Evolutionary conservation across 306 rosid genomes (phyloP).

Genomic region (Urtica urens): DNA sequence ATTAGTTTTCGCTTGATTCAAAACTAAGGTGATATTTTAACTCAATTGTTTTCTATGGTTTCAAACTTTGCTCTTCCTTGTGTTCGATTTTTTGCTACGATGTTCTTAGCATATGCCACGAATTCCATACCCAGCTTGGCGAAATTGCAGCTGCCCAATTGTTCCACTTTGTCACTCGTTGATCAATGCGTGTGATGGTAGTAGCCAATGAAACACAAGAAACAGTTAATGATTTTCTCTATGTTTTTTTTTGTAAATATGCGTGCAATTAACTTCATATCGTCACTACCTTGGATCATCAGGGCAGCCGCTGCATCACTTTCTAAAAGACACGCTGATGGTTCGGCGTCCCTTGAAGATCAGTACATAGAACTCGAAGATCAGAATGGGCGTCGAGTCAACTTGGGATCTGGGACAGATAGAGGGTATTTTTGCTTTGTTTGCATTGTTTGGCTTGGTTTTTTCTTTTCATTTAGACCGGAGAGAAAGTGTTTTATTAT

Average conservation of each 20-base stretch:
- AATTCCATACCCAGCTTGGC: too few relatives aligned
- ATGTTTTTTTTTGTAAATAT: background rate
- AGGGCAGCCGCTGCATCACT: slow-evolving; percentile 70
- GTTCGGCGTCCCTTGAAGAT: slow-evolving; percentile 67
- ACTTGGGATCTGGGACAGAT: slow-evolving; percentile 67
- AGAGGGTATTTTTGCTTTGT: slow-evolving; percentile 37
- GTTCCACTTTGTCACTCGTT: background rate
- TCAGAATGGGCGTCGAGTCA: slow-evolving; percentile 78
- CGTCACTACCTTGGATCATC: slow-evolving; percentile 13
- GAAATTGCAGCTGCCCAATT: background rate
- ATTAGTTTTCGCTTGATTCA: too few relatives aligned
- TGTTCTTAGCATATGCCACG: too few relatives aligned
- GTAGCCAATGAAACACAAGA: too few relatives aligned
- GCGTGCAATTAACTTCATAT: slow-evolving; percentile 5
- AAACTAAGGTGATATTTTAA: too few relatives aligned
- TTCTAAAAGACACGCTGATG: slow-evolving; percentile 62
- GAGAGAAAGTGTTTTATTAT: slow-evolving; percentile 16
- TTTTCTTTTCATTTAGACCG: slow-evolving; percentile 14
- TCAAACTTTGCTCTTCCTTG: too few relatives aligned
- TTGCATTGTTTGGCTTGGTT: background rate
- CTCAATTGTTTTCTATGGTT: too few relatives aligned
- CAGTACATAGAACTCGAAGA: slow-evolving; percentile 76
- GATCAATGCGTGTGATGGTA: too few relatives aligned
- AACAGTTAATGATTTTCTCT: background rate
- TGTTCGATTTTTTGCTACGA: too few relatives aligned